A percentile compares a stretch with the other conserved stretches of the same genome.
phyloP scores from a whole-genome alignment of 2,329 filamentous ascomycete genomes.

The Coniella lustricola region DNA sequence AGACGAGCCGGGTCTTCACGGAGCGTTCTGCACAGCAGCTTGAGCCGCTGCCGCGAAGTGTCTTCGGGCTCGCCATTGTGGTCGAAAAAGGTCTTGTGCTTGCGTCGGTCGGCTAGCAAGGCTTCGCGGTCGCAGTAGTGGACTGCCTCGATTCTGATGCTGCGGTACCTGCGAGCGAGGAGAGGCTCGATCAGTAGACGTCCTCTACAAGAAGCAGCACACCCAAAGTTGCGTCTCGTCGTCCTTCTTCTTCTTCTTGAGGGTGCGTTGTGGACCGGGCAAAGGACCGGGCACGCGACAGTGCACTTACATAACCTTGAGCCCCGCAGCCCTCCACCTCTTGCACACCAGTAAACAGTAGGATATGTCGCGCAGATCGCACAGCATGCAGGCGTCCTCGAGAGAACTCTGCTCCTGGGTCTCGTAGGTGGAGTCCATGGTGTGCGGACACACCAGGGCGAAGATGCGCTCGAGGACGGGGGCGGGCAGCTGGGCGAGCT shows the following conservation, averaged over 20 bases:
- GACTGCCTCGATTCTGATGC: constrained; percentile 86
- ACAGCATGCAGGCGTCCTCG: constrained; percentile 83
- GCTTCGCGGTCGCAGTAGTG: constrained; percentile 91
- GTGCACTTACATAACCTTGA: constrained; percentile 53
- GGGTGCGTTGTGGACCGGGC: not conserved
- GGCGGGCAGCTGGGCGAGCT: constrained; percentile 52
- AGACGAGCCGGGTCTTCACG: constrained; percentile 66
- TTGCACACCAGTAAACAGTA: constrained; percentile 69
- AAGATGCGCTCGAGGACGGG: constrained; percentile 74
- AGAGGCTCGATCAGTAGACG: not conserved
- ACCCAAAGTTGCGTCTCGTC: no score
- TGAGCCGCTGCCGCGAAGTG: constrained; percentile 66
- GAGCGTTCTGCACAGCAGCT: constrained; percentile 73
- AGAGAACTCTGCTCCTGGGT: constrained; percentile 74
- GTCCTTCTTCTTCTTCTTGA: not conserved
- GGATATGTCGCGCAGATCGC: constrained; percentile 81
- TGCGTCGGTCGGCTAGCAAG: constrained; percentile 70
- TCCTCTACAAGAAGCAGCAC: not conserved
- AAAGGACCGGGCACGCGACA: constrained; percentile 3
- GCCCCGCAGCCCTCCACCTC: constrained; percentile 56
- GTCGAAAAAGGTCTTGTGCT: constrained; percentile 64
- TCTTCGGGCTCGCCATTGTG: constrained; percentile 76
- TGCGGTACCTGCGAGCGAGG: constrained; percentile 59
- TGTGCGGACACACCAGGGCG: constrained; percentile 74
- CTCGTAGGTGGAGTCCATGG: constrained; percentile 68